Conservation (phyloP, 106 monocot species). For the Agapanthus africanus region DNA sequence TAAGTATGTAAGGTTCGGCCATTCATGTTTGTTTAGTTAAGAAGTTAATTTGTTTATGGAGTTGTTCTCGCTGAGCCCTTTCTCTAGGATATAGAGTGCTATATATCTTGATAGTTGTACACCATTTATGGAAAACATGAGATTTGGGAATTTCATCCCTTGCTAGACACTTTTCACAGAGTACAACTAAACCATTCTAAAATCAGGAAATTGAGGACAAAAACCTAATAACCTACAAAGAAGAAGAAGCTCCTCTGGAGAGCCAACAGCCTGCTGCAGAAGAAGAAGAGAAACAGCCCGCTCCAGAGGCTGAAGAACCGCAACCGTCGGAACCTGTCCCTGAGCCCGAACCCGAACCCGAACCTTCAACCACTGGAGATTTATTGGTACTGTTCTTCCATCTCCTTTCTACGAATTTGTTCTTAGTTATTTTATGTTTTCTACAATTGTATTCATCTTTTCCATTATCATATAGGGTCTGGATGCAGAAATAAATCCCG, state of each 20-base stretch:
- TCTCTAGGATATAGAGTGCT: background rate
- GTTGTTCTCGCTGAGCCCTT: too few relatives aligned
- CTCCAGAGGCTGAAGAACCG: constrained; percentile 30
- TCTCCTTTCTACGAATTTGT: background rate
- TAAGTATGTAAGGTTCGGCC: too few relatives aligned
- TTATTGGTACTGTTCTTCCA: constrained; percentile 39
- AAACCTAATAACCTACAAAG: constrained; percentile 31
- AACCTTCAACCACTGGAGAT: constrained; percentile 44
- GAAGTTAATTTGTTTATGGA: background rate
- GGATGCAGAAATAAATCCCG: constrained; percentile 68
- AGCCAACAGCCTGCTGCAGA: constrained; percentile 29
- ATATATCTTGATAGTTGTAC: background rate
- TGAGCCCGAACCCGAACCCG: constrained; percentile 14
- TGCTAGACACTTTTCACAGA: background rate
- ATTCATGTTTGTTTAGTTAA: too few relatives aligned
- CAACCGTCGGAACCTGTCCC: constrained; percentile 14
- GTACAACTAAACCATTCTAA: background rate
- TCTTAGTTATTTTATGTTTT: background rate
- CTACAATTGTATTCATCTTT: background rate
- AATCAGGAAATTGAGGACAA: constrained; percentile 70
- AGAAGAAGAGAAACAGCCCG: constrained; percentile 23
- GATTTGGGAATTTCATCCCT: background rate
- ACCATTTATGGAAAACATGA: background rate
- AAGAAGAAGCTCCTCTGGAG: constrained; percentile 41
- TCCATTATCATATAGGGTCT: constrained; percentile 44